Conservation (phyloP, 371 early-diverging fungal species). For the Mucor piriformis region DNA sequence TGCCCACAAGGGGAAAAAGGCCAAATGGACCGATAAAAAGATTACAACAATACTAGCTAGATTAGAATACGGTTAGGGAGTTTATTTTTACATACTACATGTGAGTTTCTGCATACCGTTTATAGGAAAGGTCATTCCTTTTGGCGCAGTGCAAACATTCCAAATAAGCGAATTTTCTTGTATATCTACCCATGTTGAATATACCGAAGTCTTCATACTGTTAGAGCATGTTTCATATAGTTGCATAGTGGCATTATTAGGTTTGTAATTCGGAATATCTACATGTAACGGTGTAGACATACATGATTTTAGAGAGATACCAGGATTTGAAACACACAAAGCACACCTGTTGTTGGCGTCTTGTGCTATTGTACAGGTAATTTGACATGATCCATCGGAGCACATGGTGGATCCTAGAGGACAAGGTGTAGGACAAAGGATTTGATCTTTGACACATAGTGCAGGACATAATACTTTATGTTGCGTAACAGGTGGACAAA, state of each 20-base stretch:
- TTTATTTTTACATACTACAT: neutral
- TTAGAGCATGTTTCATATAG: conserved; percentile 40
- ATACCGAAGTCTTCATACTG: conserved; percentile 19
- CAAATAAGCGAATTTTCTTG: conserved; percentile 23
- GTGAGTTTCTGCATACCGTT: conserved; percentile 19
- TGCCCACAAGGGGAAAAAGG: conserved; percentile 24
- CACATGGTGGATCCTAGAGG: conserved; percentile 18
- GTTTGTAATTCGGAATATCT: conserved; percentile 31
- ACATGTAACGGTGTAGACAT: neutral
- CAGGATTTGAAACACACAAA: conserved; percentile 23
- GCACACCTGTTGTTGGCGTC: conserved; percentile 9
- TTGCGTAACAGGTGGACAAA: conserved; percentile 30
- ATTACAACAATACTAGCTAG: conserved; percentile 37
- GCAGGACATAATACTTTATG: conserved; percentile 29
- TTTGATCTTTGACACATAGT: conserved; percentile 24
- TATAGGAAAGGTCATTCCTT: conserved; percentile 36
- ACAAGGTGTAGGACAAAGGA: conserved; percentile 28
- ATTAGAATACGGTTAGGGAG: neutral
- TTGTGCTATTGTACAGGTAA: conserved; percentile 3
- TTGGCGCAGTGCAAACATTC: conserved; percentile 40
- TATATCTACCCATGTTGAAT: conserved; percentile 32
- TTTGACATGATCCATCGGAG: conserved; percentile 30
- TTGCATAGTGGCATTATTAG: conserved; percentile 41
- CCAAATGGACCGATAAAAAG: conserved; percentile 27
- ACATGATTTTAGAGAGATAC: conserved; percentile 18